Percentiles rank a stretch among this genome's conserved stretches.
Conservation (phyloP, 169 alveolate genomes). For the Neospora caninum region DNA sequence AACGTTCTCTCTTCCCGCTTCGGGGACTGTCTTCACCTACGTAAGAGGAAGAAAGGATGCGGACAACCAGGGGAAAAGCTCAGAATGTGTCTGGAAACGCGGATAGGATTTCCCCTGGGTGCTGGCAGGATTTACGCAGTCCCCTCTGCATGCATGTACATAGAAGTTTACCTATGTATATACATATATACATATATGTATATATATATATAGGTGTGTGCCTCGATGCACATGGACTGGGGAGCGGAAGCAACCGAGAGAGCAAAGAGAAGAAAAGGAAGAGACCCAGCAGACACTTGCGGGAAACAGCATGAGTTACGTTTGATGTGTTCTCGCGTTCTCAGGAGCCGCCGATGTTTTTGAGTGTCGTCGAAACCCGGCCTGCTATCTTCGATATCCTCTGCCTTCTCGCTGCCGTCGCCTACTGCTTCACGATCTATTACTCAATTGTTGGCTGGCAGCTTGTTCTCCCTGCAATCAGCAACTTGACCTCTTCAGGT, state of each 20-base stretch:
- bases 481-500: background rate
- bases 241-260: background rate
- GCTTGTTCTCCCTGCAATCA: background rate
- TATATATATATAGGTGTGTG: background rate
- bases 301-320: background rate
- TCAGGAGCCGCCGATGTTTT: slow-evolving; percentile 23
- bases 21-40: background rate
- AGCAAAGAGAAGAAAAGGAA: background rate
- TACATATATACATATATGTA: background rate
- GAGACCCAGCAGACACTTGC: background rate
- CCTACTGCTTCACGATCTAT: slow-evolving; percentile 2
- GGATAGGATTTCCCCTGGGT: too few species aligned
- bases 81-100: too few species aligned
- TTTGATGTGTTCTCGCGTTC: background rate
- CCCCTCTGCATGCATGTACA: background rate
- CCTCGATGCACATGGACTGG: background rate
- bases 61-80: too few species aligned
- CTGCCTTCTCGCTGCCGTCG: background rate
- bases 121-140: too few species aligned
- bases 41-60: background rate
- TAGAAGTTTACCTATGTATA: background rate
- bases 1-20: background rate
- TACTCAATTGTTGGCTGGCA: slow-evolving; percentile 19
- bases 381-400: slow-evolving; percentile 14
- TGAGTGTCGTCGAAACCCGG: slow-evolving; percentile 15